phyloP scores from a whole-genome alignment of 352 stramenopile species.

The Thalassiosira livingstoniorum region DNA sequence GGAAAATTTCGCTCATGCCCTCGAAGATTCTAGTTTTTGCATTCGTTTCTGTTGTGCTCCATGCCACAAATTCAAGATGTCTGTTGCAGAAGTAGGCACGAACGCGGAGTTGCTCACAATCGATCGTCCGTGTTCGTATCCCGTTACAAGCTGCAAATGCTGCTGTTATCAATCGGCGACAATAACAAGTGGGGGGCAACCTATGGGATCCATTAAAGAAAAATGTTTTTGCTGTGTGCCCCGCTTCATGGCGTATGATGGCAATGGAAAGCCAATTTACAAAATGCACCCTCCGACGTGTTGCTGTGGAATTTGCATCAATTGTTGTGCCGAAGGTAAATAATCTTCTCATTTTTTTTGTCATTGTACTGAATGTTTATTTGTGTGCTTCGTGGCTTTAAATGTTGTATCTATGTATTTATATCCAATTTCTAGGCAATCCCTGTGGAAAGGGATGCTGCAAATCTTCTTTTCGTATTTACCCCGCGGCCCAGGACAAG shows the following conservation, averaged over 20 bases:
- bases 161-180: constrained; percentile 71
- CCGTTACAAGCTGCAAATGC: constrained; percentile 62
- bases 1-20: constrained; percentile 56
- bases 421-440: no score
- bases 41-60: constrained; percentile 66
- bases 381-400: background rate
- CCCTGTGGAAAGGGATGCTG: constrained; percentile 64
- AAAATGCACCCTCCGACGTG: constrained; percentile 73
- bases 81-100: constrained; percentile 46
- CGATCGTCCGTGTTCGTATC: constrained; percentile 61
- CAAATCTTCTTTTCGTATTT: constrained; percentile 73
- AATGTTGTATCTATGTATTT: background rate
- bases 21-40: constrained; percentile 71
- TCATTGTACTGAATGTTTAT: background rate
- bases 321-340: constrained; percentile 73
- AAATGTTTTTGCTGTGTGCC: constrained; percentile 70
- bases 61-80: constrained; percentile 63
- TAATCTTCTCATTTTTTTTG: constrained; percentile 45
- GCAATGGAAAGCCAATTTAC: constrained; percentile 57
- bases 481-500: constrained; percentile 33
- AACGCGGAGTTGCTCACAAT: constrained; percentile 58
- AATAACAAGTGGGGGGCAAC: constrained; percentile 58
- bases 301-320: constrained; percentile 65
- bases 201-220: constrained; percentile 68
- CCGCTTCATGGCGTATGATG: constrained; percentile 61